Evolutionary conservation across 2,329 filamentous ascomycete species (phyloP), one percentile per base, ranked within the genome.

Genomic region (Scedosporium boydii): DNA sequence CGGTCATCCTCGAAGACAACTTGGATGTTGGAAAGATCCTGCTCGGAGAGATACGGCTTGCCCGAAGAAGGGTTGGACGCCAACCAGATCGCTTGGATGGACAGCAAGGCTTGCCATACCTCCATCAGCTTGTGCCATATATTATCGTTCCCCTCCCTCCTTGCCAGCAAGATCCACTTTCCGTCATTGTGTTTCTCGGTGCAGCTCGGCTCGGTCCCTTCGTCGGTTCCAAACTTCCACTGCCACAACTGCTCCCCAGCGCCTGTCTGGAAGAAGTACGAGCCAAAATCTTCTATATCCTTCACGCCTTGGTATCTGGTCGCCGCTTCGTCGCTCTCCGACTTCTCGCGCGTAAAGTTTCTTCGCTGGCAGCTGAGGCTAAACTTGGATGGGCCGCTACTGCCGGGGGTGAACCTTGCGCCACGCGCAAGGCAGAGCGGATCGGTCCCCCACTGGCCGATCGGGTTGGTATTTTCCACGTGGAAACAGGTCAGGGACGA

Each of bases 1-100:
- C 67, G 67, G 41, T 73, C 67, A 63, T 77, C 76, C 3, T 75
- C 61, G 51, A 77, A 65, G 29, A 77, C 63, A 10, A 75, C 69
- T 62, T 75, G 72, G 44, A 71, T 72, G 61, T 68, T 65, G 2
- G 64, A 34, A 7, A 65, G 62, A 23, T 69, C 68, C 7, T 26
- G 60, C 10, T 66, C 51, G 4, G 64, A 56, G 48, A 72, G 65
- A 60, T 70, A 67, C 2, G 69, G 64, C 44, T 63, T 26, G 6
- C 63, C 48, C 7, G 64, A 63, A 16, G 62, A n/a, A 1, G 59
- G 53, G 41, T 64, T 44, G n/a, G 64, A n/a, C 4, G 55, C 55
- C 16, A 57, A n/a, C 55, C 55, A 57, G 18, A 57, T n/a, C 4
- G 55, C n/a, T 16, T 57, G 55, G 16, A 57, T n/a, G 6, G 55